Base-by-base conservation (phyloP, 305 asterid genomes). In the Solanum chacoense region DNA sequence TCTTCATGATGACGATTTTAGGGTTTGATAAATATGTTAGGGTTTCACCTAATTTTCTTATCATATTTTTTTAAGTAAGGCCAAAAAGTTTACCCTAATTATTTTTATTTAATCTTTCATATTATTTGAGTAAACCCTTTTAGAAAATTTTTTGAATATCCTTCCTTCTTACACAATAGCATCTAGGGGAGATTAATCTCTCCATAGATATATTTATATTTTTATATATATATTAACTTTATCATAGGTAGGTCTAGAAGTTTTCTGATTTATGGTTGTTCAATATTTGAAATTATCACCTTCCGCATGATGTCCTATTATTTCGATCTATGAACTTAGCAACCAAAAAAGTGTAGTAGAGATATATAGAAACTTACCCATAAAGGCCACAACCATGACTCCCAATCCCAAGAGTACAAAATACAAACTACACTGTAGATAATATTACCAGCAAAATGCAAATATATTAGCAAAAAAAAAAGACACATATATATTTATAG, bases 391-490 rank as follows among this genome's bases (percentile, higher is more conserved):
- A 73, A 89, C 95, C 96, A 91, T 96, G 90, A 95, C 98, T 65
- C 94, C 95, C 32, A 94, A 40, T 84, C 98, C 99, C 95, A 96
- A 87, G 92, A 95, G 95, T 29, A 96, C 97, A 90, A 93, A 96
- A 94, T 92, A 93, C 79, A 96, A 93, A 88, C 98, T 95, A 93
- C 99, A 95, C 98, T 95, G 98, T 89, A 90, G 71, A 10, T 74
- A 65, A 80, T 67, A 87, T 32, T 78, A 87, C 89, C 26, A 59
- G 13, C 88, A 88, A 29, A 87, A 89, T 83, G 7, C 69, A 88
- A 36, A 45, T 7, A 40, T 74, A 69, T 37, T 55, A 88, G 36
- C 7, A 29, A 29, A 18, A 45, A 12, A 20, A 29, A 20, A 18
- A 34, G 3, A 8, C 24, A 31, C 0, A 32, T 2, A 12, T 5